phyloP scores from a whole-genome alignment of 2,329 filamentous ascomycete genomes.

The Colletotrichum karsti region DNA sequence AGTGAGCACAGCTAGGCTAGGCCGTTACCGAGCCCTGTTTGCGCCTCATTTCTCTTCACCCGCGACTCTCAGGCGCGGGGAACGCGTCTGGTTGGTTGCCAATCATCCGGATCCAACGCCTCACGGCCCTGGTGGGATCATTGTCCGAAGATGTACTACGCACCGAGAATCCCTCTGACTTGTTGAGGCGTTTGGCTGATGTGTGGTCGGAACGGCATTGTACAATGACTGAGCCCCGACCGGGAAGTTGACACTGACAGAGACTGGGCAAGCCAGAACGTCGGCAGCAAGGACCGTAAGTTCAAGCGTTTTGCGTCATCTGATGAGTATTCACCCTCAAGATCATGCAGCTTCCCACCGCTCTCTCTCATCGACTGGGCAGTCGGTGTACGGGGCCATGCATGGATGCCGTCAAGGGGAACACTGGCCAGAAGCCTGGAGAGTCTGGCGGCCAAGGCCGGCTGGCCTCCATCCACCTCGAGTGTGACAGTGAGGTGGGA shows the following conservation, averaged over 20 bases:
- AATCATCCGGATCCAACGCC: background rate
- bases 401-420: background rate
- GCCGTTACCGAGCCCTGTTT: background rate
- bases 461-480: slow-evolving; percentile 2
- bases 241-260: background rate
- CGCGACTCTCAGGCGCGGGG: background rate
- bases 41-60: slow-evolving; percentile 4
- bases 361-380: slow-evolving; percentile 4
- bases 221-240: background rate
- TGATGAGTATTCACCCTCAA: slow-evolving; percentile 1
- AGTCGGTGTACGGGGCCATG: slow-evolving; percentile 21
- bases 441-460: background rate
- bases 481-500: slow-evolving; percentile 16
- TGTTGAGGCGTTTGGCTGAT: background rate
- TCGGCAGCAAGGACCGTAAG: background rate
- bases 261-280: background rate
- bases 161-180: background rate
- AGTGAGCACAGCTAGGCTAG: background rate
- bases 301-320: slow-evolving; percentile 6
- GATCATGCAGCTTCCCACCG: slow-evolving; percentile 19
- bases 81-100: background rate
- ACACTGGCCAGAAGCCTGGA: background rate
- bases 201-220: background rate
- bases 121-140: background rate
- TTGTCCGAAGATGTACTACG: background rate